Evolutionary conservation across 306 rosid species (phyloP).

Genomic region (Notholithocarpus densiflorus): DNA sequence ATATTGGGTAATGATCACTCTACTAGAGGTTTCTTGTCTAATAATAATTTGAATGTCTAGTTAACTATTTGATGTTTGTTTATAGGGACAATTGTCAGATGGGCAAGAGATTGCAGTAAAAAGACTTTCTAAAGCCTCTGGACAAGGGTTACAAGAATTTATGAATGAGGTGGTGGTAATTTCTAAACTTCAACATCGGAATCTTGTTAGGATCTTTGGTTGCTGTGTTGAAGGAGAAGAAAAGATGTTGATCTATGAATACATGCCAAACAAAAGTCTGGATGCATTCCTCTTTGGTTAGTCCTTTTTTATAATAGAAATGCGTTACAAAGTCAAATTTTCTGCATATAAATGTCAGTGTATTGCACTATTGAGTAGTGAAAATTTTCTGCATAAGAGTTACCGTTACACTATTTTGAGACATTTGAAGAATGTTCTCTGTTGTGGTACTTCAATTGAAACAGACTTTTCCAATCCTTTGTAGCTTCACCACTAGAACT

Average conservation of each 20-base stretch:
- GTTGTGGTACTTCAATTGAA: neutral
- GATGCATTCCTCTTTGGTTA: slow-evolving; percentile 46
- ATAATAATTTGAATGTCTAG: neutral
- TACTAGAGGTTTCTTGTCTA: neutral
- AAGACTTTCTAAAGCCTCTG: slow-evolving; percentile 39
- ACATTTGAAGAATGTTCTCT: no score
- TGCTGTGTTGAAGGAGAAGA: slow-evolving; percentile 41
- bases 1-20: slow-evolving; percentile 20
- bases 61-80: neutral
- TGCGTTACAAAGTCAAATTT: neutral
- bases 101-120: slow-evolving; percentile 45
- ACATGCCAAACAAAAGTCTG: slow-evolving; percentile 49
- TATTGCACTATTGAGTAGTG: no score
- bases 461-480: neutral
- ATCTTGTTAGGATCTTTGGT: slow-evolving; percentile 46
- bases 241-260: slow-evolving; percentile 42
- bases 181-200: slow-evolving; percentile 49
- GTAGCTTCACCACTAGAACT: neutral
- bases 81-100: slow-evolving; percentile 30
- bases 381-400: no score
- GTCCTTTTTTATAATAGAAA: neutral
- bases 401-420: no score
- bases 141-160: slow-evolving; percentile 45
- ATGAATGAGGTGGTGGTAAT: slow-evolving; percentile 44
- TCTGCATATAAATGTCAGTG: neutral